Base-by-base conservation (phyloP, 176 grass and related monocot genomes). In the Oryza rufipogon region DNA sequence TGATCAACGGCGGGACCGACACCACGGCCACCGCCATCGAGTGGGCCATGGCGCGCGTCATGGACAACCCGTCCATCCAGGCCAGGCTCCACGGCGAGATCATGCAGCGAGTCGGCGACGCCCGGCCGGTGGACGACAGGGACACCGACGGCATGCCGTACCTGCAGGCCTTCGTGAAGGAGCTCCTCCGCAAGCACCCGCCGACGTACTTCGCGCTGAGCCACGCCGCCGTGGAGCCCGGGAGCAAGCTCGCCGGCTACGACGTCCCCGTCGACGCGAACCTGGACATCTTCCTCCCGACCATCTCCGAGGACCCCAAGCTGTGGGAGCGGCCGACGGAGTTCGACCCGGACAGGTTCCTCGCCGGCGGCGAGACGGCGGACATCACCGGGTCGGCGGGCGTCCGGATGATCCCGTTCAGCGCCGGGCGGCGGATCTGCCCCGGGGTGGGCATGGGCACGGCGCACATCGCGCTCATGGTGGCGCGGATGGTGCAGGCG, bases 161-260 rank as follows among this genome's bases (percentile, higher is more conserved):
- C 80, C 76, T 97, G 4, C 92, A 93, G 92, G 95, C 95, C 22
- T 97, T 97, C 81, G 95, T 97, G 12, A 97, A 97, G 90, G 95
- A 97, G 86, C 95, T 97, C n/a, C 89, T 97, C 22, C 70, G 95
- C 19, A 92, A 93, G 89, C 95, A 97, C 82, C 95, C 95, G 48
- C 95, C 95, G 0, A 97, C 95, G 2, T 91, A 97, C 88, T 97
- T 97, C 82, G 84, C 95, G 48, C 86, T 97, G 44, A 95, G 92
- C 68, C 95, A 97, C 83, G 92, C 91, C 10, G 90, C 95, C 17
- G 67, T 88, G 4, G 72, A 86, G 39, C 72, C 91, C 0, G 91
- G 91, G 16, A 75, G 82, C 85, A 92, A 87, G 86, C 86, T 97
- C 6, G 88, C 79, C 17, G 87, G 92, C 6, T 97, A 97, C 80